Evolutionary conservation across 257 asterid species (phyloP), one percentile per base, ranked within the genome.

Genomic region (Echium plantagineum): DNA sequence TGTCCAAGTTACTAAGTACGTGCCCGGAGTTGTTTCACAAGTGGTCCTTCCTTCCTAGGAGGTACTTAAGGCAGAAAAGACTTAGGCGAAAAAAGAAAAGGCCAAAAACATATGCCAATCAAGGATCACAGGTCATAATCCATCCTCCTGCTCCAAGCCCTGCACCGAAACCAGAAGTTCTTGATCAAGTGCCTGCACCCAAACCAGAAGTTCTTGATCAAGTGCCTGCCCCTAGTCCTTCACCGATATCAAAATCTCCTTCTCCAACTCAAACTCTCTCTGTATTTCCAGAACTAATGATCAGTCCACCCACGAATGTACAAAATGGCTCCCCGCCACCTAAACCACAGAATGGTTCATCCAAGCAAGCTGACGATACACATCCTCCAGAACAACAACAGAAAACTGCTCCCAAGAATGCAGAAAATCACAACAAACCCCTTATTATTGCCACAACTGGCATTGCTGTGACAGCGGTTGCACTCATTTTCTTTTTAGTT

Each of bases 41-140:
- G 48, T 71, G 76, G 78, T 59, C 72, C 22, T 19, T 63, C 18
- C 67, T 74, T 71, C 94, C 94, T 8, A 78, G 95, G 78, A 82
- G 94, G 75, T 72, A 74, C 72, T 79, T 91, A 61, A 70, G 91
- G 64, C 56, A 54, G 10, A 72, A 61, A 62, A 59, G 58, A 52
- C 19, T 13, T 51, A 64, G 31, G 21, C 65, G 16, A 24, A 55
- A 38, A 12, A 52, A 4, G 54, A 1, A 10, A 55, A 38, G 15
- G n/a, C 15, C 12, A 10, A 42, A 42, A 2, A 10, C 5, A 42
- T 15, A 3, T 42, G 49, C 15, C 49, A 42, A 10, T 10, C 3
- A 42, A 42, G 49, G 49, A 10, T 12, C 17, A 2, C 15, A 3
- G 49, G 49, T 42, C 15, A 19, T 28, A n/a, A n/a, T 0, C 57